Percentiles rank a stretch among this genome's conserved stretches.
Conservation (phyloP, 1,284 basidiomycete species). For the Ganoderma boninense region DNA sequence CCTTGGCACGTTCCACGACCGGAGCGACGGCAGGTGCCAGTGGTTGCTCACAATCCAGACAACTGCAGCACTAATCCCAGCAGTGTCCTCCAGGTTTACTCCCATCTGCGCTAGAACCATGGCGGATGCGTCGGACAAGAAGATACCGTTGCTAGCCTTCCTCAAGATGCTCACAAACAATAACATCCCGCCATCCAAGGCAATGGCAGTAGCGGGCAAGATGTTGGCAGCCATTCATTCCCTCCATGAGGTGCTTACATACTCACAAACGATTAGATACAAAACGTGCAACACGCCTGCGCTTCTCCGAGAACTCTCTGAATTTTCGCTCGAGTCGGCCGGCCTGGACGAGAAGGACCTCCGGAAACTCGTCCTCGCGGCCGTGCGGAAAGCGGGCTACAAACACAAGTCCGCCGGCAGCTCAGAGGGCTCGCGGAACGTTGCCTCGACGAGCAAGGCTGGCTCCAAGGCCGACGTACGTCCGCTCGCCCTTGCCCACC, state of each 20-base stretch:
- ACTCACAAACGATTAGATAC: slow-evolving; percentile 58
- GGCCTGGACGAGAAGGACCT: slow-evolving; percentile 76
- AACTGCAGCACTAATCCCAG: neutral
- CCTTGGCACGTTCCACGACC: slow-evolving; percentile 1
- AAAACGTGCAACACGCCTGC: slow-evolving; percentile 74
- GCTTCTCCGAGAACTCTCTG: slow-evolving; percentile 64
- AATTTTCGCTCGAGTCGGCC: slow-evolving; percentile 62
- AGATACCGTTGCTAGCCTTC: slow-evolving; percentile 76
- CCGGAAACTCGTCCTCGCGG: slow-evolving; percentile 67
- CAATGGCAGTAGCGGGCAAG: slow-evolving; percentile 82
- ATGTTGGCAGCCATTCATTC: slow-evolving; percentile 57
- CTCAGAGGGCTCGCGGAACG: slow-evolving; percentile 3
- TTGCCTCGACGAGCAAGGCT: slow-evolving; percentile 18
- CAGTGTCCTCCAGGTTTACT: neutral
- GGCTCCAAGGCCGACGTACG: slow-evolving; percentile 30
- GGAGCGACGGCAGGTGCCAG: neutral
- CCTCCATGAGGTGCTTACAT: slow-evolving; percentile 19
- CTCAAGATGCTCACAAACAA: slow-evolving; percentile 75
- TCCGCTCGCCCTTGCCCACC: slow-evolving; percentile 13
- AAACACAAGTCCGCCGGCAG: slow-evolving; percentile 36
- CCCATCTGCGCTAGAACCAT: neutral
- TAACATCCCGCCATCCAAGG: slow-evolving; percentile 72
- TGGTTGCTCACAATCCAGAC: neutral
- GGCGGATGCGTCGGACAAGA: slow-evolving; percentile 36
- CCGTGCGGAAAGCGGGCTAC: slow-evolving; percentile 73